Evolutionary conservation across 176 grass and related monocot genomes (phyloP).

Genomic region (Canna indica): DNA sequence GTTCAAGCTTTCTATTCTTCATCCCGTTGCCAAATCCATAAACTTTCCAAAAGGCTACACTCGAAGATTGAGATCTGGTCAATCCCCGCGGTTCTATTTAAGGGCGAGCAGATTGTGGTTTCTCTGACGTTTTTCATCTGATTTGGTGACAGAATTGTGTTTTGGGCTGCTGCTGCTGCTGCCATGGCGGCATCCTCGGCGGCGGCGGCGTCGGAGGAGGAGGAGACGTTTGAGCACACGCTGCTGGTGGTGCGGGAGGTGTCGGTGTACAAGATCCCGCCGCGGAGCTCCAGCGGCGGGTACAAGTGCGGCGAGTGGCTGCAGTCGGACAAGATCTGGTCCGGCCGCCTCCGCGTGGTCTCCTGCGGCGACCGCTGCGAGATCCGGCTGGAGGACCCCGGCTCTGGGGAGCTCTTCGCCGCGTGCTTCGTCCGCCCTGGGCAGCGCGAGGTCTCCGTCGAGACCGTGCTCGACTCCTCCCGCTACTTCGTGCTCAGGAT

Average conservation of each 20-base stretch:
- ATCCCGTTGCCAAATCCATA: too few species aligned
- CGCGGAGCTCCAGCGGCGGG: slow-evolving; percentile 75
- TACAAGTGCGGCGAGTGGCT: slow-evolving; percentile 99
- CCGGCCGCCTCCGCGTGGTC: slow-evolving; percentile 91
- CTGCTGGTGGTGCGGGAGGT: slow-evolving; percentile 97
- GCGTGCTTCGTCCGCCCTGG: slow-evolving; percentile 70
- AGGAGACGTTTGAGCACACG: slow-evolving; percentile 98
- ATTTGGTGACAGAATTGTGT: background rate
- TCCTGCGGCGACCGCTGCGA: slow-evolving; percentile 89
- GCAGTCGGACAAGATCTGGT: slow-evolving; percentile 98
- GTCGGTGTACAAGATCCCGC: slow-evolving; percentile 93
- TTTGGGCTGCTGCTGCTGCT: background rate
- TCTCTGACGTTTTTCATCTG: background rate
- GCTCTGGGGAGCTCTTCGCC: slow-evolving; percentile 81
- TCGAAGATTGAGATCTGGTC: too few species aligned
- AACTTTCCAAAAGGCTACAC: too few species aligned
- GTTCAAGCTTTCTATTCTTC: too few species aligned
- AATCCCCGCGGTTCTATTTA: too few species aligned
- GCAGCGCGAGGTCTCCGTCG: slow-evolving; percentile 54
- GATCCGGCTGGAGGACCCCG: slow-evolving; percentile 94
- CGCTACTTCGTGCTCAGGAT: slow-evolving; percentile 93
- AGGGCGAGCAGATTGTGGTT: background rate
- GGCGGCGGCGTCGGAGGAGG: slow-evolving; percentile 41
- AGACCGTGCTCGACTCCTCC: slow-evolving; percentile 85
- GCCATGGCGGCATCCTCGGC: background rate